A percentile compares a stretch with the other conserved stretches of the same genome.
These are phyloP conservation scores for Bolboschoenoplectus hybrid DNA, from an alignment of 202 grass and related monocot species.

Conservation along the genomic window DNA sequence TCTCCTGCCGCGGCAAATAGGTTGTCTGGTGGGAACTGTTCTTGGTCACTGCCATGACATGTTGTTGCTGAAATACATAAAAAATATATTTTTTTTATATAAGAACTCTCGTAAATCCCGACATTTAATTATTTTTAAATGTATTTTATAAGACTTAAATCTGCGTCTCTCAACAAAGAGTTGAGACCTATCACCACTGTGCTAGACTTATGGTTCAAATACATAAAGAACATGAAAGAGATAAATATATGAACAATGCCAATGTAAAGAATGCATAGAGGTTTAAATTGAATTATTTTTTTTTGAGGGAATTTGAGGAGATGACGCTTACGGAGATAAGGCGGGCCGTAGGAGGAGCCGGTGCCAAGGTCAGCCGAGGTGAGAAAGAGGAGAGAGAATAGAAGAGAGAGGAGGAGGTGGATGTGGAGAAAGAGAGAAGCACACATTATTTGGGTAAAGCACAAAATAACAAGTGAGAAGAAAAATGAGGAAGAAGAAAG, in stretches of 20 bases:
- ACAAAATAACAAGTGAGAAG: background rate
- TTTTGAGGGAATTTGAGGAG: background rate
- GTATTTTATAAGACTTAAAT: too few relatives aligned
- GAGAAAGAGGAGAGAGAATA: constrained; percentile 30
- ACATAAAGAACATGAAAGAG: background rate
- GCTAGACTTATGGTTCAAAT: too few relatives aligned
- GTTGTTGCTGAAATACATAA: constrained; percentile 40
- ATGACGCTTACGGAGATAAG: constrained; percentile 53
- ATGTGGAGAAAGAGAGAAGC: background rate
- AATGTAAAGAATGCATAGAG: background rate
- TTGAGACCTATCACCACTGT: too few relatives aligned
- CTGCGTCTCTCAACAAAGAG: too few relatives aligned
- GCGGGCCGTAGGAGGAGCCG: constrained; percentile 50
- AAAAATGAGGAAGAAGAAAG: background rate
- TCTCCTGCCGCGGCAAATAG: constrained; percentile 51
- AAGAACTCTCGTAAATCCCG: too few relatives aligned
- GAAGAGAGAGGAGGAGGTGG: background rate
- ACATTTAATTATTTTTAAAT: too few relatives aligned
- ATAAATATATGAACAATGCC: background rate
- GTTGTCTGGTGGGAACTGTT: constrained; percentile 43
- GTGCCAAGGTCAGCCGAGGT: constrained; percentile 48
- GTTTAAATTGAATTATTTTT: background rate
- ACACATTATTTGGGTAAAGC: constrained; percentile 5
- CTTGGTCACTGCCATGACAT: constrained; percentile 38
- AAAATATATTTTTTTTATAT: too few relatives aligned